Conservation (phyloP, 805 yeast species). For the Spencermartinsiella europaea region DNA sequence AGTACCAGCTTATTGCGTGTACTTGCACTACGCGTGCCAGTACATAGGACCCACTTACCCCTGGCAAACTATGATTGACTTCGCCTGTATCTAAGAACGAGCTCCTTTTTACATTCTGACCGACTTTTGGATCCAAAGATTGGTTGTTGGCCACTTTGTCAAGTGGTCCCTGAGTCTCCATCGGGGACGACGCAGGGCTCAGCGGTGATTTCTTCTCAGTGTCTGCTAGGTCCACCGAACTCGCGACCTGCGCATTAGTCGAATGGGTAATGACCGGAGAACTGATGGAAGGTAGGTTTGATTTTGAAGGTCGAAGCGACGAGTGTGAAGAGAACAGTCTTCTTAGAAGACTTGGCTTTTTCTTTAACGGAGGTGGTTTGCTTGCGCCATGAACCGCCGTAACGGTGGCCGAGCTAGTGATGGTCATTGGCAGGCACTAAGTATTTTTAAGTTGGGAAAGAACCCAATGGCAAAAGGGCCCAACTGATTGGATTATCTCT, state of each 20-base stretch:
- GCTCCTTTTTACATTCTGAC: not conserved
- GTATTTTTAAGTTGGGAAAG: no score
- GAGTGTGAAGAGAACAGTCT: conserved; percentile 11
- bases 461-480: no score
- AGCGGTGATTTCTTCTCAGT: not conserved
- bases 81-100: not conserved
- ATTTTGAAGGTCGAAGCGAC: conserved; percentile 4
- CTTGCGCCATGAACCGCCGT: no score
- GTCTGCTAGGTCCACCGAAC: not conserved
- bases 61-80: not conserved
- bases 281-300: not conserved
- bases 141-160: no score
- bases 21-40: no score
- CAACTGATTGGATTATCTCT: no score
- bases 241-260: not conserved
- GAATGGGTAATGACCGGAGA: not conserved
- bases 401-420: no score
- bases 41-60: not conserved
- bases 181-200: not conserved
- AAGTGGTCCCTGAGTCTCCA: not conserved
- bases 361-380: conserved; percentile 1
- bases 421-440: no score
- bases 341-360: conserved; percentile 13
- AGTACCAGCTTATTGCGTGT: no score
- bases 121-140: not conserved